Base-by-base conservation (phyloP, 805 yeast species). In the Suhomyces prunicola region DNA sequence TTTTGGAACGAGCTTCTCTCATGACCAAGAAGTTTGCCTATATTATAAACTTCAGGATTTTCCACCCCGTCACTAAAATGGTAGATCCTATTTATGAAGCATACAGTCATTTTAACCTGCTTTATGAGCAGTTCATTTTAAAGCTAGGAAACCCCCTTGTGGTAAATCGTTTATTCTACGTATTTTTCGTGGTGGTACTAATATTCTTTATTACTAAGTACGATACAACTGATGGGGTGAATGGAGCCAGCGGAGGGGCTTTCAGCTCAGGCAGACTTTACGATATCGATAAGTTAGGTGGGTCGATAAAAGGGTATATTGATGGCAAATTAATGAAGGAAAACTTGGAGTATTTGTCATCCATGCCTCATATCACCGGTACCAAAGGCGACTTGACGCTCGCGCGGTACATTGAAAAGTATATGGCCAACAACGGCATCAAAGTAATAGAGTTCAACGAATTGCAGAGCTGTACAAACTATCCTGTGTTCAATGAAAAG, bases 301-400 rank as follows among this genome's bases (percentile, higher is more conserved):
- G 72, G 5, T 79, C 80, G 47, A 73, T 87, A 6, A 67, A 70
- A n/a, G 76, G 79, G 44, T 65, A 57, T 45, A 73, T 89, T 29
- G 87, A 84, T 61, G 67, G 76, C 6, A 77, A 80, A 23, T 67
- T 81, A 22, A 74, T 93, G 67, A 85, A 85, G 60, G 85, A 82
- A 46, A 83, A 85, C 56, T 62, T 87, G 53, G 87, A 88, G 59
- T 89, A 88, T 60, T 64, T 90, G 23, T 84, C 92, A 26, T 80
- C 88, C 6, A 83, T 90, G 84, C 90, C 96, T 2, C 97, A 91
- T 65, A 69, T 87, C 57, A 84, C 97, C 0, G 98, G 98, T 3
- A 86, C 97, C 2, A 81, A 83, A 13, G 98, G 96, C 17, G 97
- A 90, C 66, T 68, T 83, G 54, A 80, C 93, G 0, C 70, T 91